A percentile compares a stretch with the other conserved stretches of the same genome.
phyloP scores from a whole-genome alignment of 2,329 filamentous ascomycete genomes.

The Ophiostoma ulmi region DNA sequence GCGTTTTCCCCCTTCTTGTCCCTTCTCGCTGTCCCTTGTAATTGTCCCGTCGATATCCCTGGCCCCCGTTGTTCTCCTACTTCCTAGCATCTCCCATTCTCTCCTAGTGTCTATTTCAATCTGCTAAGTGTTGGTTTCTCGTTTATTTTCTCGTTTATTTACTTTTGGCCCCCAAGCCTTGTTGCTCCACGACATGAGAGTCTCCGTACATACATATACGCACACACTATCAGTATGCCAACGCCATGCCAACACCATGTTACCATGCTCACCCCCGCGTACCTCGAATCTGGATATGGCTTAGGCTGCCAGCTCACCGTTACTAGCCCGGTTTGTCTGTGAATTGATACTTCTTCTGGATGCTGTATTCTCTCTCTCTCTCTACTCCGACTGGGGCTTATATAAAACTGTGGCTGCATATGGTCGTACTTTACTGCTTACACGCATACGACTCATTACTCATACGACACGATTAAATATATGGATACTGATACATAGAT shows the following conservation, averaged over 20 bases:
- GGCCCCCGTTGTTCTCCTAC: neutral
- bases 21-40: neutral
- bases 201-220: neutral
- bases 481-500: neutral
- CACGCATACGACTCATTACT: neutral
- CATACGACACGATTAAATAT: neutral
- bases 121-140: neutral
- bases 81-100: neutral
- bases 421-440: neutral
- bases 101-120: neutral
- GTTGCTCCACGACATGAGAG: neutral
- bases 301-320: conserved; percentile 11
- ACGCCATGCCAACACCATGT: neutral
- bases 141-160: conserved; percentile 8
- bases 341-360: neutral
- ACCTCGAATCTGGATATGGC: neutral
- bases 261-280: neutral
- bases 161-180: conserved; percentile 4
- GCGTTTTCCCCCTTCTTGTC: neutral
- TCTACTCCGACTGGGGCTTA: neutral
- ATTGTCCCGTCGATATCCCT: neutral
- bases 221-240: neutral
- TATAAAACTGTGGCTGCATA: neutral
- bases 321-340: neutral
- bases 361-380: neutral